Conservation (phyloP, 2,329 filamentous ascomycete species). For the Botrytis hyacinthi region DNA sequence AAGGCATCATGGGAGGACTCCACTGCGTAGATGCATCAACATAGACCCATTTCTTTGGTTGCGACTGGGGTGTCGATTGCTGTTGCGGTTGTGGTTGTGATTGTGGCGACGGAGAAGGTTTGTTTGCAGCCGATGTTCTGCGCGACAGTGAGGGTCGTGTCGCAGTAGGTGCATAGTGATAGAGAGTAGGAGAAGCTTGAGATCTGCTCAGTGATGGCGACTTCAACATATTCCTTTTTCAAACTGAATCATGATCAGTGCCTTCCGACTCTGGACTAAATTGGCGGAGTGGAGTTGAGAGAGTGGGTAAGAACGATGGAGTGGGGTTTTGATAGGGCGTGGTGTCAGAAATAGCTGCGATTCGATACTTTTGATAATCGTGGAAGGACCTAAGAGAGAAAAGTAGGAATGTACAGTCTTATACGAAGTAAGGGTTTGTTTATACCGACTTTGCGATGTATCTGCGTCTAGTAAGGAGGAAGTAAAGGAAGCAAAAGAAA, state of each 20-base stretch:
- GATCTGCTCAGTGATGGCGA: slow-evolving; percentile 33
- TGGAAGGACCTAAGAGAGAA: background rate
- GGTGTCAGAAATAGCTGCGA: slow-evolving; percentile 3
- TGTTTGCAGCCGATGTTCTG: slow-evolving; percentile 30
- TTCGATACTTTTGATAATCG: slow-evolving; percentile 13
- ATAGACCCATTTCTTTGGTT: slow-evolving; percentile 25
- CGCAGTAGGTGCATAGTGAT: slow-evolving; percentile 35
- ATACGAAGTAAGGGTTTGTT: background rate
- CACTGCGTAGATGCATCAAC: slow-evolving; percentile 38
- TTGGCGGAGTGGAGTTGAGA: slow-evolving; percentile 19
- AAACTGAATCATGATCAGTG: slow-evolving; percentile 28
- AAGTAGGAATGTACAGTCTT: background rate
- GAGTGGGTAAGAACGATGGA: slow-evolving; percentile 12
- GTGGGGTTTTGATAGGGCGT: slow-evolving; percentile 11
- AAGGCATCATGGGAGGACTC: slow-evolving; percentile 32
- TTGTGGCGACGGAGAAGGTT: slow-evolving; percentile 23
- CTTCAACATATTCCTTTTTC: slow-evolving; percentile 36
- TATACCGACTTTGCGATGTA: background rate
- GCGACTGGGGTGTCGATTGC: slow-evolving; percentile 25
- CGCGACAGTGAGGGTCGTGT: slow-evolving; percentile 31
- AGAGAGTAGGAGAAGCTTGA: slow-evolving; percentile 33
- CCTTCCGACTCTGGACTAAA: slow-evolving; percentile 9
- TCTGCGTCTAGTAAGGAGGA: background rate
- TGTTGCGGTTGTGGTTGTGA: slow-evolving; percentile 11
- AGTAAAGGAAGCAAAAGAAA: background rate